Evolutionary conservation across 1,139 yeast genomes (phyloP).

Genomic region (Petasospora fabianii): DNA sequence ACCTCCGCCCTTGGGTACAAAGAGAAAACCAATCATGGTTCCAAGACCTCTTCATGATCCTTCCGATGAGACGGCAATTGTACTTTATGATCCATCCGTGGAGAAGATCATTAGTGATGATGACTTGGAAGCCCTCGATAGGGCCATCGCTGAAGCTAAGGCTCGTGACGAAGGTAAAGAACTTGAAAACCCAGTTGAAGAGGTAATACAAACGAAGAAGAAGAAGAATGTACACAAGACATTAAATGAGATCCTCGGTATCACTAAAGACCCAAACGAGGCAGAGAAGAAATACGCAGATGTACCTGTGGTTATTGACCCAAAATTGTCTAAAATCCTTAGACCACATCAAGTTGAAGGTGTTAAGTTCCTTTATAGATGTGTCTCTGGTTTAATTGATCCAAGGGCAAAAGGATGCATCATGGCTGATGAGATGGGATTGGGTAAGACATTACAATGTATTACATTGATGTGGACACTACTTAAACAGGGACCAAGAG

Average conservation of each 20-base stretch:
- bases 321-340: slow-evolving; percentile 73
- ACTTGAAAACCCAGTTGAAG: slow-evolving; percentile 24
- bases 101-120: slow-evolving; percentile 53
- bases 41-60: slow-evolving; percentile 96
- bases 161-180: slow-evolving; percentile 26
- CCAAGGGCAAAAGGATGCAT: slow-evolving; percentile 92
- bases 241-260: slow-evolving; percentile 78
- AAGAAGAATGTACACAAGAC: slow-evolving; percentile 54
- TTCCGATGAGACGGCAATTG: slow-evolving; percentile 87
- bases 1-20: slow-evolving; percentile 74
- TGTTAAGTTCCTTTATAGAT: slow-evolving; percentile 81
- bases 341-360: slow-evolving; percentile 98
- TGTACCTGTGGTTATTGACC: slow-evolving; percentile 97
- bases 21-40: slow-evolving; percentile 62
- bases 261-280: slow-evolving; percentile 50
- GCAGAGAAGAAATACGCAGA: slow-evolving; percentile 55
- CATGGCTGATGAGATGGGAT: slow-evolving; percentile 99
- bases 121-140: slow-evolving; percentile 31
- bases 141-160: slow-evolving; percentile 26
- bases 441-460: slow-evolving; percentile 95
- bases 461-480: slow-evolving; percentile 92
- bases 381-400: slow-evolving; percentile 87
- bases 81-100: slow-evolving; percentile 90
- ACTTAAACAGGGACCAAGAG: slow-evolving; percentile 85
- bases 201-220: slow-evolving; percentile 30